phyloP scores from a whole-genome alignment of 2,329 filamentous ascomycete species.

The Pseudocercospora crystallina region DNA sequence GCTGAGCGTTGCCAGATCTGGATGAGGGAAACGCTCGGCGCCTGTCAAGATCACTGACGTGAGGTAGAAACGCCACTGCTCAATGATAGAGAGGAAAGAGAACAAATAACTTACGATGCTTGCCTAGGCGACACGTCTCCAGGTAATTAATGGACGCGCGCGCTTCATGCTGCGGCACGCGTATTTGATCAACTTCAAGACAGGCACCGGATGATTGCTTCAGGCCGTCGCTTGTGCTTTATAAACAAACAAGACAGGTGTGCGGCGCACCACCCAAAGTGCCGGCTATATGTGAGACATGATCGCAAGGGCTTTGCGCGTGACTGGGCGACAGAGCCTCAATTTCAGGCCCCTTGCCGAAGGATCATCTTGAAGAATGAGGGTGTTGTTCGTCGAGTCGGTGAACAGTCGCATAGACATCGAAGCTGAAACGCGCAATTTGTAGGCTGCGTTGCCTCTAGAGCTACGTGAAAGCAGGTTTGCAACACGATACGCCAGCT shows the following conservation, averaged over 20 bases:
- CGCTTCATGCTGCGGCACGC: neutral
- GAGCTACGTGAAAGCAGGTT: neutral
- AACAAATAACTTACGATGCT: too few relatives aligned
- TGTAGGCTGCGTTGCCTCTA: neutral
- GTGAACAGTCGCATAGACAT: neutral
- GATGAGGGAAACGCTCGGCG: too few relatives aligned
- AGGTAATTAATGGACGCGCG: too few relatives aligned
- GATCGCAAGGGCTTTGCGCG: slow-evolving; percentile 4
- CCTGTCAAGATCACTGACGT: too few relatives aligned
- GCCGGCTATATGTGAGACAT: slow-evolving; percentile 12
- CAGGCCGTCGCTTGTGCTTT: slow-evolving; percentile 5
- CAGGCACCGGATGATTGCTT: slow-evolving; percentile 6
- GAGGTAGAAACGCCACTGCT: too few relatives aligned
- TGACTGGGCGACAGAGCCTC: neutral
- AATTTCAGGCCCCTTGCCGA: too few relatives aligned
- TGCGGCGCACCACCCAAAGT: slow-evolving; percentile 1
- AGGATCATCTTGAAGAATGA: too few relatives aligned
- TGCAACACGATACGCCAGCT: neutral
- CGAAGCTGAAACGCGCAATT: slow-evolving; percentile 1
- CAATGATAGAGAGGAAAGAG: too few relatives aligned
- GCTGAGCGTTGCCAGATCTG: too few relatives aligned
- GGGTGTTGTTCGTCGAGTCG: too few relatives aligned
- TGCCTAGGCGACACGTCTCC: too few relatives aligned
- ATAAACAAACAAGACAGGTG: slow-evolving; percentile 1
- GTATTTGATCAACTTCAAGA: slow-evolving; percentile 1